Percentiles rank a stretch among this genome's conserved stretches.
Evolutionary conservation across 1,284 basidiomycete species (phyloP).

Genomic region (Leucoagaricus sp.): DNA sequence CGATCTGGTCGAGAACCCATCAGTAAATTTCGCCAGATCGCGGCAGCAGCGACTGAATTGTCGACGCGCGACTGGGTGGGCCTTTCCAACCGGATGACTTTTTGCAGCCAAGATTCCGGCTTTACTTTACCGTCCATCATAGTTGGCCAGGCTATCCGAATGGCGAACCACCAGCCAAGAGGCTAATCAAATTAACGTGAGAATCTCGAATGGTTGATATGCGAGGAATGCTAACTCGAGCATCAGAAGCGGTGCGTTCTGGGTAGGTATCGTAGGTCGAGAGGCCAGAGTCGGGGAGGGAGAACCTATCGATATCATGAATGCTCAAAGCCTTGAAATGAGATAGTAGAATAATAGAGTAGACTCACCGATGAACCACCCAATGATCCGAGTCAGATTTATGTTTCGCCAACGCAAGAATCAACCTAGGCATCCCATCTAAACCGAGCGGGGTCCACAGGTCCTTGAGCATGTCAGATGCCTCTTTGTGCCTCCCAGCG

Average conservation of each 20-base stretch:
- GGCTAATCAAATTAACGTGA: conserved; percentile 50
- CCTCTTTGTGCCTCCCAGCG: conserved; percentile 82
- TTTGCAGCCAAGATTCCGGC: conserved; percentile 83
- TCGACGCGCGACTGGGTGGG: conserved; percentile 82
- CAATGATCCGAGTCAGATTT: conserved; percentile 77
- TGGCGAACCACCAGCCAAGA: conserved; percentile 92
- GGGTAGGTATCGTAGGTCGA: conserved; percentile 84
- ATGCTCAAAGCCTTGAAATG: background rate
- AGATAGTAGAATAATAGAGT: too few relatives aligned
- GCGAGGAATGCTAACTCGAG: conserved; percentile 58
- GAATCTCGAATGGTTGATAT: conserved; percentile 5
- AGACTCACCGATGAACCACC: conserved; percentile 77
- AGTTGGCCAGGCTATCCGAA: conserved; percentile 87
- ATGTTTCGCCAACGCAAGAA: conserved; percentile 80
- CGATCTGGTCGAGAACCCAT: conserved; percentile 83
- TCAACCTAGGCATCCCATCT: conserved; percentile 73
- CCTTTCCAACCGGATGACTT: conserved; percentile 83
- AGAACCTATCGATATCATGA: conserved; percentile 53
- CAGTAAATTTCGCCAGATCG: conserved; percentile 86
- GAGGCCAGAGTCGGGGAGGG: conserved; percentile 74
- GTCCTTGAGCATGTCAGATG: conserved; percentile 81
- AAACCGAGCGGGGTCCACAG: conserved; percentile 83
- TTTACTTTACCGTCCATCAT: conserved; percentile 81
- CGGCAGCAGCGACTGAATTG: conserved; percentile 85
- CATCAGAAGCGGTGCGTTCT: conserved; percentile 79